These are phyloP conservation scores for Pneumocystis carinii DNA, from an alignment of 1,139 yeast genomes.

Conservation along the genomic window DNA sequence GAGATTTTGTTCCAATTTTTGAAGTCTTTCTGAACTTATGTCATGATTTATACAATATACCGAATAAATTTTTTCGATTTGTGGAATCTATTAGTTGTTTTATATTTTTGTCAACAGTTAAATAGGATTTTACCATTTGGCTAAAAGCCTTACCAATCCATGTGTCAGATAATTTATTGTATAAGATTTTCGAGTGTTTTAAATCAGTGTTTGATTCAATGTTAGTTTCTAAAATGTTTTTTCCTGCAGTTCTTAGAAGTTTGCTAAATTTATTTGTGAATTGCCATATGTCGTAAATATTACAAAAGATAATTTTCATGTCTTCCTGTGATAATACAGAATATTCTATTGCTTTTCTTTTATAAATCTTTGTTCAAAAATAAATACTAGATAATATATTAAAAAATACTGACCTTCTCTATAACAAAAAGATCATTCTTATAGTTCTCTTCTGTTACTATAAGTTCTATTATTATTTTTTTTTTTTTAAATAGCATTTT, in stretches of 20 bases:
- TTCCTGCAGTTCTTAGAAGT: background rate
- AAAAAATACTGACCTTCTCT: background rate
- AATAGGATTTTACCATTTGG: background rate
- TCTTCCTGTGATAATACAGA: background rate
- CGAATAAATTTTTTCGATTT: slow-evolving; percentile 10
- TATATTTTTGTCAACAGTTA: background rate
- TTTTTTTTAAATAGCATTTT: background rate
- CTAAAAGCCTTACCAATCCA: background rate
- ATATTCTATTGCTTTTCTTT: background rate
- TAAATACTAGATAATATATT: background rate
- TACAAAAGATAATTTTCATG: background rate
- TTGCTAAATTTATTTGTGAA: background rate
- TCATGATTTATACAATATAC: slow-evolving; percentile 11
- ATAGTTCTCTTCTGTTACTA: background rate
- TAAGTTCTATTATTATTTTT: background rate
- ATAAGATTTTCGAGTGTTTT: background rate
- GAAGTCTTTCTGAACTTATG: slow-evolving; percentile 5
- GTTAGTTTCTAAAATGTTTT: background rate
- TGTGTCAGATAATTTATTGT: background rate
- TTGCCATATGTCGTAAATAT: background rate
- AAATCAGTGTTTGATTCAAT: background rate
- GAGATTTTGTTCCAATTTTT: slow-evolving; percentile 14
- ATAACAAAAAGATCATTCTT: background rate
- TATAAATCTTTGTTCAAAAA: background rate
- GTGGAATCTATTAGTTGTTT: slow-evolving; percentile 1